These are phyloP conservation scores for Claviceps purpurea DNA, from an alignment of 2,329 filamentous ascomycete genomes.

Conservation along the genomic window DNA sequence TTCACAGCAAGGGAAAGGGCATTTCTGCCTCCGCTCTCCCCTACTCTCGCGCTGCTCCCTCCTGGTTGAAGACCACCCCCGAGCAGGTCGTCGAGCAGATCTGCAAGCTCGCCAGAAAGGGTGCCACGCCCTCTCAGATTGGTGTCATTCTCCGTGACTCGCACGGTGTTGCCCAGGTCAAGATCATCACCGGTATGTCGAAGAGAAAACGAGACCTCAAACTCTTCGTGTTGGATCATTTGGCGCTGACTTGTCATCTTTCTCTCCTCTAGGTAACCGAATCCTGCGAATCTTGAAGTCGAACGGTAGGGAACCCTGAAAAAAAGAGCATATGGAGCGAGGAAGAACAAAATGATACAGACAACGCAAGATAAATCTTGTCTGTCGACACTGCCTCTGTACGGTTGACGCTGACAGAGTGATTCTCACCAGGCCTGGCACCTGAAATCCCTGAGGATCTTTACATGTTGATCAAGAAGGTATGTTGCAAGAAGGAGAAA, in stretches of 20 bases:
- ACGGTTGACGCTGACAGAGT: slow-evolving; percentile 90
- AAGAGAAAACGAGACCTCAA: background rate
- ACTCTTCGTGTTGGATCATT: background rate
- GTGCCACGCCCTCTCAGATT: slow-evolving; percentile 95
- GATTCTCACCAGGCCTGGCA: slow-evolving; percentile 85
- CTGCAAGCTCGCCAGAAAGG: slow-evolving; percentile 97
- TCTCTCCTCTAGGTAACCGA: slow-evolving; percentile 73
- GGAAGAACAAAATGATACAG: slow-evolving; percentile 15
- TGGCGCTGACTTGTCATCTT: background rate
- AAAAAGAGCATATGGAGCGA: slow-evolving; percentile 13
- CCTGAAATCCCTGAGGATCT: slow-evolving; percentile 98
- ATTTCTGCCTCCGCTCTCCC: slow-evolving; percentile 92
- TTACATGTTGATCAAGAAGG: slow-evolving; percentile 99
- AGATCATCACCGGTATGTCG: slow-evolving; percentile 81
- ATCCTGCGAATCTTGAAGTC: slow-evolving; percentile 98
- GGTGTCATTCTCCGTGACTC: slow-evolving; percentile 97
- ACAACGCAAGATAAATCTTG: slow-evolving; percentile 12
- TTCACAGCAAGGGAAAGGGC: slow-evolving; percentile 99
- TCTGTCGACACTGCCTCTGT: slow-evolving; percentile 53
- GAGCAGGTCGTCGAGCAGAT: slow-evolving; percentile 99
- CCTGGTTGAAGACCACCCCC: slow-evolving; percentile 98
- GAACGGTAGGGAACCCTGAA: slow-evolving; percentile 60
- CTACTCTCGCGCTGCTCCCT: slow-evolving; percentile 84
- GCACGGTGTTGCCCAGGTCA: slow-evolving; percentile 96
- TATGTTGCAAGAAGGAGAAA: slow-evolving; percentile 22